Evolutionary conservation across 1,284 basidiomycete genomes (phyloP).

Genomic region (Naganishia liquefaciens): DNA sequence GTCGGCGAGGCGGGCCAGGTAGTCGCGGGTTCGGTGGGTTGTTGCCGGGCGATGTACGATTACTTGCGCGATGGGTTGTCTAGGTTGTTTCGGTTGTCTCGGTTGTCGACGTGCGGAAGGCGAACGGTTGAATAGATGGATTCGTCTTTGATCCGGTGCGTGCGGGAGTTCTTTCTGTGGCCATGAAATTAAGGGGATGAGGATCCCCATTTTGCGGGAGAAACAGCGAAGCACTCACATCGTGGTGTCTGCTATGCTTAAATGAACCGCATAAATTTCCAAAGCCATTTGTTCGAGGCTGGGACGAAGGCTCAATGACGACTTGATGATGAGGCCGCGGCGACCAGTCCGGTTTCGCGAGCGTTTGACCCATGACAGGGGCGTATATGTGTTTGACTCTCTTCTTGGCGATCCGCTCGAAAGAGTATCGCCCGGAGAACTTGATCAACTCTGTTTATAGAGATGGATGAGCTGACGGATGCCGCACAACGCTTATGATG

Average conservation of each 20-base stretch:
- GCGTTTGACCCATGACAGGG: conserved; percentile 6
- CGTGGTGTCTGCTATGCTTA: not conserved
- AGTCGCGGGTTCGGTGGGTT: conserved; percentile 13
- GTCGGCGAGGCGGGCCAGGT: conserved; percentile 1
- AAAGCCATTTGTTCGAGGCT: not conserved
- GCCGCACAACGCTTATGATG: no score
- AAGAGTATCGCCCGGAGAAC: no score
- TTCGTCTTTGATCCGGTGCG: not conserved
- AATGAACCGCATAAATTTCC: not conserved
- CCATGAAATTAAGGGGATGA: no score
- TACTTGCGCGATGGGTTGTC: conserved; percentile 9
- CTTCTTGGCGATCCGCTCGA: no score
- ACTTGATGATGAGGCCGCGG: not conserved
- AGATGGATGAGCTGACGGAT: no score
- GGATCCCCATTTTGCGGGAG: no score
- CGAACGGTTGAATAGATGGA: not conserved
- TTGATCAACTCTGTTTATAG: no score
- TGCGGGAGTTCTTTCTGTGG: no score
- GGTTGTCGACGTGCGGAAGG: not conserved
- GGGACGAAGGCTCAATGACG: conserved; percentile 11
- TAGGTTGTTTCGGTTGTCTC: not conserved
- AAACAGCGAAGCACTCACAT: not conserved
- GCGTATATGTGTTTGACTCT: not conserved
- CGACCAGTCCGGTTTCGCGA: conserved; percentile 16
- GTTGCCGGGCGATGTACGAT: conserved; percentile 14